Conservation (phyloP, 805 yeast species). For the Saccharomycopsis fodiens region DNA sequence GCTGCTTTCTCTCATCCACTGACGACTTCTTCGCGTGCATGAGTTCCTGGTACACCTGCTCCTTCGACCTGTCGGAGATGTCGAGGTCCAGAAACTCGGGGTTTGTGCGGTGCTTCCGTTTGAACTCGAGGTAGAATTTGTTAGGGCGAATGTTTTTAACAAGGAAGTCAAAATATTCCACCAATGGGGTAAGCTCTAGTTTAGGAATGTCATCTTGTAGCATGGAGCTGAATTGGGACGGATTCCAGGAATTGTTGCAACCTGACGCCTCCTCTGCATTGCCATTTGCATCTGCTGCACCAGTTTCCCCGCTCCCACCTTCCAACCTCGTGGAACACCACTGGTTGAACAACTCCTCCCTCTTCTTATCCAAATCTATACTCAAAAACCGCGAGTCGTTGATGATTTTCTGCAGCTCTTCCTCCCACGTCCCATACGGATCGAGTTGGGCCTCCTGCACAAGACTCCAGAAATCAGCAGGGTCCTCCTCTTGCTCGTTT, state of each 20-base stretch:
- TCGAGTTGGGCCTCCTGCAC: constrained; percentile 30
- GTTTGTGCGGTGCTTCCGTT: constrained; percentile 9
- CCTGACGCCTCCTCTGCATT: neutral
- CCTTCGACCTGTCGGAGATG: constrained; percentile 12
- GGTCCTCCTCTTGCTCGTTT: constrained; percentile 20
- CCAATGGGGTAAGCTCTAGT: constrained; percentile 1
- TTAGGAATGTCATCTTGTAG: neutral
- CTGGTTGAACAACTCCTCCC: constrained; percentile 35
- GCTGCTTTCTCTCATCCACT: constrained; percentile 6
- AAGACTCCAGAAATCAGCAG: constrained; percentile 28
- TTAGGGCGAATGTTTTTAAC: constrained; percentile 10
- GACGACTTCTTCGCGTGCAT: constrained; percentile 9
- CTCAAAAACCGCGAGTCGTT: constrained; percentile 35
- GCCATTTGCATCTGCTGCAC: neutral
- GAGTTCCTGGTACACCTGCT: constrained; percentile 16
- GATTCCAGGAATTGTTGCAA: neutral
- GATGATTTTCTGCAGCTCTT: constrained; percentile 34
- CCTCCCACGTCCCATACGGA: constrained; percentile 42
- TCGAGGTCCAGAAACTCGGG: constrained; percentile 4
- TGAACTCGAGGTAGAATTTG: constrained; percentile 16
- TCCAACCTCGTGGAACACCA: constrained; percentile 34
- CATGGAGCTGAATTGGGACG: neutral
- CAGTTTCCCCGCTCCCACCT: neutral
- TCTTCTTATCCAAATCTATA: constrained; percentile 28
- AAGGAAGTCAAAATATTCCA: constrained; percentile 10